Evolutionary conservation across 1,139 yeast species (phyloP).

Genomic region (Debaryomyces fabryi): DNA sequence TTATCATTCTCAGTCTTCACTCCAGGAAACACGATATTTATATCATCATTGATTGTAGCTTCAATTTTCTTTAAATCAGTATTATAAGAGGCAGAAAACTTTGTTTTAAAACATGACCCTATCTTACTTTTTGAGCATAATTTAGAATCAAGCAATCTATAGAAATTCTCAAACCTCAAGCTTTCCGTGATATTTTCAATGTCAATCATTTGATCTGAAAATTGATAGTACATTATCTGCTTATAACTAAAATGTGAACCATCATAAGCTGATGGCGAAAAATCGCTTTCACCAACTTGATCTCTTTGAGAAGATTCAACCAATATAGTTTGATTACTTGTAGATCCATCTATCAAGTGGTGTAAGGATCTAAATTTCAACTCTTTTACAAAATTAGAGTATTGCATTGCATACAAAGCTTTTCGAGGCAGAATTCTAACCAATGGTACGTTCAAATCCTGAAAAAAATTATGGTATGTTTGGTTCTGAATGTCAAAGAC

Average conservation of each 20-base stretch:
- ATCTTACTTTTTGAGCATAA: conserved; percentile 40
- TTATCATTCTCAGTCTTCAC: conserved; percentile 52
- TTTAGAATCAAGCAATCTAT: conserved; percentile 29
- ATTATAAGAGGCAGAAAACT: conserved; percentile 49
- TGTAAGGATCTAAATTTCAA: conserved; percentile 63
- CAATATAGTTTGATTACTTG: conserved; percentile 59
- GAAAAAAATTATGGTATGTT: conserved; percentile 32
- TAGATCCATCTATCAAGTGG: conserved; percentile 56
- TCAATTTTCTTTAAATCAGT: conserved; percentile 36
- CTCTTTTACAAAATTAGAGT: conserved; percentile 69
- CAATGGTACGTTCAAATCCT: conserved; percentile 26
- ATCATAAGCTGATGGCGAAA: neutral
- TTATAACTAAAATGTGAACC: conserved; percentile 31
- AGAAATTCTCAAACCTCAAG: conserved; percentile 9
- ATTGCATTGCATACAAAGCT: conserved; percentile 70
- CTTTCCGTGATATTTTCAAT: conserved; percentile 17
- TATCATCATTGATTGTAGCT: conserved; percentile 36
- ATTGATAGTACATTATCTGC: conserved; percentile 64
- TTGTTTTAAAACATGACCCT: conserved; percentile 44
- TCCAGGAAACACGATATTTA: conserved; percentile 49
- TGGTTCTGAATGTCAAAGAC: conserved; percentile 39
- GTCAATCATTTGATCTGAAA: conserved; percentile 53
- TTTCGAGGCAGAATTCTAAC: conserved; percentile 62
- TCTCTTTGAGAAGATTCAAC: conserved; percentile 49
- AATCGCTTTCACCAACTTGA: conserved; percentile 32